These are phyloP conservation scores for Fusarium sp. DNA, from an alignment of 2,329 filamentous ascomycete species.

Conservation along the genomic window DNA sequence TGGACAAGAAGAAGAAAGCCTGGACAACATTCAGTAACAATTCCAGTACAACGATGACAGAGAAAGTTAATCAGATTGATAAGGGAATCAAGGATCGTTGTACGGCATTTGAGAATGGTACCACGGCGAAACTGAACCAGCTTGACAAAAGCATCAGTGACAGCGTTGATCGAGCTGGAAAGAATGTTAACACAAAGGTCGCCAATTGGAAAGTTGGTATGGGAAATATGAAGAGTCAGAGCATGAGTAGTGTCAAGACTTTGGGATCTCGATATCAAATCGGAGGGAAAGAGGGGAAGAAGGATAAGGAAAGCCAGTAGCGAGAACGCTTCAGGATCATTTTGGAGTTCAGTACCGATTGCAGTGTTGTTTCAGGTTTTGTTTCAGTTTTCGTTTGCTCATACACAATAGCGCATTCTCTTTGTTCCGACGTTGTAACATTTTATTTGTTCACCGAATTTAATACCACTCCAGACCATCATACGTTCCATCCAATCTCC, in stretches of 20 bases:
- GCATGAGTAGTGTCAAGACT: conserved; percentile 7
- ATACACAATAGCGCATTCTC: neutral
- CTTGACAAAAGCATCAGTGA: conserved; percentile 18
- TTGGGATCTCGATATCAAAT: conserved; percentile 1
- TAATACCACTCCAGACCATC: conserved; percentile 32
- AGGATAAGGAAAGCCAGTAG: neutral
- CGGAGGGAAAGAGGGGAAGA: neutral
- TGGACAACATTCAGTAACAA: conserved; percentile 14
- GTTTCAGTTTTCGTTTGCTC: neutral
- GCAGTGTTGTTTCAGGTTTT: neutral
- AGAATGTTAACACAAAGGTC: conserved; percentile 2
- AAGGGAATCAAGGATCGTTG: conserved; percentile 15
- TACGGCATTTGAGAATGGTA: conserved; percentile 17
- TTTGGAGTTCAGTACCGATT: neutral
- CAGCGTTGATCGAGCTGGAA: conserved; percentile 11
- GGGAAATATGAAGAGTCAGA: conserved; percentile 17
- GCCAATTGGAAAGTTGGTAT: conserved; percentile 6
- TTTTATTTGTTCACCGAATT: neutral
- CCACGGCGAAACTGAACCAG: neutral
- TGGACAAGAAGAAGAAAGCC: conserved; percentile 38
- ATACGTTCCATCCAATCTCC: conserved; percentile 16
- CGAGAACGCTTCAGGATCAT: accelerated
- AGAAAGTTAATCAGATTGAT: conserved; percentile 11
- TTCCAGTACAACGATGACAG: conserved; percentile 19
- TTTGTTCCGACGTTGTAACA: neutral